Evolutionary conservation across 768 basidiomycete genomes (phyloP), one percentile per base, ranked within the genome.

Genomic region (Amanita muscaria): DNA sequence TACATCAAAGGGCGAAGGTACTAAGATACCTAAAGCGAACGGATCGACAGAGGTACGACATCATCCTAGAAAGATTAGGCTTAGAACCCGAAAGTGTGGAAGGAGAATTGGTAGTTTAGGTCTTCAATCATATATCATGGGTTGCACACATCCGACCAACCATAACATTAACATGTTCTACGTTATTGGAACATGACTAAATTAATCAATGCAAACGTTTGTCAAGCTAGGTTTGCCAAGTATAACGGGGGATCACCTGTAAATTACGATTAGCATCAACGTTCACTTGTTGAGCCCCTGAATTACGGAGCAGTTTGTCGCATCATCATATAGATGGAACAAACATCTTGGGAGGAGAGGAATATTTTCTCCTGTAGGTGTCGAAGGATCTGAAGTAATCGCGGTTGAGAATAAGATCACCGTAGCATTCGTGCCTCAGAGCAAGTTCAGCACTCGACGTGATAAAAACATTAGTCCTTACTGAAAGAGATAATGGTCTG

Each of bases 1-100:
- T 96, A 10, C 88, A 92, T 56, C 66, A 91, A 49, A 73, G 94
- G 36, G 88, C 88, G 7, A 88, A 81, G 51, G 65, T 92, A 18
- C 72, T 97, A 24, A 76, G 72, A 51, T 96, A 97, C 63, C 66
- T 94, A 46, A 83, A 80, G 58, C 60, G 70, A 25, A 59, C 67
- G 27, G 70, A 84, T 51, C 70, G 76, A 33, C 71, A 72, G 48
- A 80, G 89, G 39, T 96, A 93, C 55, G 84, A 89, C 47, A 65
- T 63, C 12, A 56, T 87, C 19, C 71, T 98, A 40, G 68, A 73
- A 36, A 76, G 80, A 48, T 66, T 96, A 19, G 93, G 84, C 3
- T 60, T 97, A 16, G 86, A 92, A 51, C 71, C 76, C 24, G 70
- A 71, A 49, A 80, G 83, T 29, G 88, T 98, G 1, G 91, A 96